Evolutionary conservation across 371 early-diverging fungal species (phyloP).

Genomic region (Fennellomyces sp.): DNA sequence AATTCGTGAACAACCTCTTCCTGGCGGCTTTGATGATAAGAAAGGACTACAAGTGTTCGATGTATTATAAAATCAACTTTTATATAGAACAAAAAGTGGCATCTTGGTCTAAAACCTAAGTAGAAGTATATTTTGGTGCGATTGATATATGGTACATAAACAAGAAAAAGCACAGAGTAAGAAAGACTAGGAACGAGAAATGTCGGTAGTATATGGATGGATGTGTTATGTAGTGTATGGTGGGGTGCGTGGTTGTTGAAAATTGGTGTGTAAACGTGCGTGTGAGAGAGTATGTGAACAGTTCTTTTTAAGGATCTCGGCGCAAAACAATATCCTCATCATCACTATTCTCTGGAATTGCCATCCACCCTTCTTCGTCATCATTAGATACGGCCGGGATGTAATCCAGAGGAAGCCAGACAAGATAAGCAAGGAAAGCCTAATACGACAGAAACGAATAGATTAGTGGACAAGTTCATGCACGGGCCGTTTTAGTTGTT

Average conservation of each 20-base stretch:
- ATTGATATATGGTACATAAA: too few species aligned
- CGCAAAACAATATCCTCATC: slow-evolving; percentile 1
- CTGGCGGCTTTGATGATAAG: slow-evolving; percentile 49
- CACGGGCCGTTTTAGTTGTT: background rate
- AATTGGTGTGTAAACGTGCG: too few species aligned
- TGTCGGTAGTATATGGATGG: too few species aligned
- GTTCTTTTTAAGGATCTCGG: background rate
- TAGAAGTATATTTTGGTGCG: too few species aligned
- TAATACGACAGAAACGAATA: background rate
- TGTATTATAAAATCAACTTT: slow-evolving; percentile 41
- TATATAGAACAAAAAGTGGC: too few species aligned
- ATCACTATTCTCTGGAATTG: slow-evolving; percentile 7
- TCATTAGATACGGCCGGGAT: background rate
- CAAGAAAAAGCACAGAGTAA: too few species aligned
- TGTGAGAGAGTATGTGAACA: too few species aligned
- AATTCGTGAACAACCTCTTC: slow-evolving; percentile 59
- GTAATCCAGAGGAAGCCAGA: slow-evolving; percentile 22
- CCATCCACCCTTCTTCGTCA: slow-evolving; percentile 20
- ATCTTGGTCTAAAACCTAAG: too few species aligned
- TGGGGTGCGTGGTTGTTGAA: too few species aligned
- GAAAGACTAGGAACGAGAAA: too few species aligned
- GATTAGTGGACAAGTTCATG: background rate
- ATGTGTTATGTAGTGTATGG: too few species aligned
- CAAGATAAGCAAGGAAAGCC: slow-evolving; percentile 23
- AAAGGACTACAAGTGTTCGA: slow-evolving; percentile 53